These are phyloP conservation scores for Lactarius sp. DNA, from an alignment of 768 basidiomycete genomes.

Conservation along the genomic window DNA sequence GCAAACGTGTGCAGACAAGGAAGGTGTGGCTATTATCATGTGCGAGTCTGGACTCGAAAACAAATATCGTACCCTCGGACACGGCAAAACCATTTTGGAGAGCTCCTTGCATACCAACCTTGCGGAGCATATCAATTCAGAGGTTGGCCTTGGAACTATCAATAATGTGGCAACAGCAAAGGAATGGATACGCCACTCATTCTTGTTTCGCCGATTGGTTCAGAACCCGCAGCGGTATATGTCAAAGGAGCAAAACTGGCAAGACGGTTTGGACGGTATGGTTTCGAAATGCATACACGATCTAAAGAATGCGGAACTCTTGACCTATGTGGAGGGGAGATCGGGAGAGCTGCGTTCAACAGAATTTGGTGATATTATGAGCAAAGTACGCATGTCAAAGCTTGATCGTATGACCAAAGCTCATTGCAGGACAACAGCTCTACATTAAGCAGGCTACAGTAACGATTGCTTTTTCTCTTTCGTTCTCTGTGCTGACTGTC, in stretches of 20 bases:
- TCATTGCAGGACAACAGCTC: constrained; percentile 43
- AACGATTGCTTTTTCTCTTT: constrained; percentile 11
- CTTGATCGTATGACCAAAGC: neutral
- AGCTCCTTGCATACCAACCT: constrained; percentile 81
- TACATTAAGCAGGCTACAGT: constrained; percentile 7
- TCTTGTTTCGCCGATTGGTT: constrained; percentile 80
- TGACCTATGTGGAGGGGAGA: constrained; percentile 41
- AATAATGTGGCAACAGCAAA: constrained; percentile 62
- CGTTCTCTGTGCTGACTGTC: neutral
- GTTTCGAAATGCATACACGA: constrained; percentile 60
- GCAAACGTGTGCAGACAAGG: constrained; percentile 51
- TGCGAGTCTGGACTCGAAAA: constrained; percentile 67
- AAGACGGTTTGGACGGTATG: constrained; percentile 65
- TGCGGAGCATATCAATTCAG: constrained; percentile 89
- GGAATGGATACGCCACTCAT: constrained; percentile 79
- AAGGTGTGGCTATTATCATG: constrained; percentile 78
- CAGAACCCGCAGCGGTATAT: constrained; percentile 82
- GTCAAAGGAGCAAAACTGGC: constrained; percentile 54
- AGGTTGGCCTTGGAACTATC: constrained; percentile 86
- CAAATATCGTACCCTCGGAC: constrained; percentile 65
- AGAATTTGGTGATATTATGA: constrained; percentile 82
- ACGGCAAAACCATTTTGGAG: constrained; percentile 76
- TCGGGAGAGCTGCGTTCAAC: constrained; percentile 51
- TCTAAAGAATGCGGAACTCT: constrained; percentile 56
- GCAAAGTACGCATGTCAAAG: constrained; percentile 49